These are phyloP conservation scores for Saccharomyces hybrid DNA, from an alignment of 1,139 yeast species.

Conservation along the genomic window DNA sequence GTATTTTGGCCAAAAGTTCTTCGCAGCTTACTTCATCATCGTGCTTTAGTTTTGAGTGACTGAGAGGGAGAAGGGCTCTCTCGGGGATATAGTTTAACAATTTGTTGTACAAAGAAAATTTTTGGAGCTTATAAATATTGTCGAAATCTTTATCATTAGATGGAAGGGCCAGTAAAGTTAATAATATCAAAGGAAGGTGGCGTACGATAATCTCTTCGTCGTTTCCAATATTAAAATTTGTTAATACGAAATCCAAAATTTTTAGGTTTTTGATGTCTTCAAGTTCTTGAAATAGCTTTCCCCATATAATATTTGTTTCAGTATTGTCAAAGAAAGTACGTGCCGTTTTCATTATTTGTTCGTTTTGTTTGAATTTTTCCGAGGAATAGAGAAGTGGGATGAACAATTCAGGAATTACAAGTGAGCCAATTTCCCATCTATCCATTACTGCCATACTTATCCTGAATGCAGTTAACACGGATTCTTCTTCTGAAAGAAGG, in stretches of 20 bases:
- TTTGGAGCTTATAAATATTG: constrained; percentile 1
- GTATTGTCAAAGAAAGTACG: constrained; percentile 74
- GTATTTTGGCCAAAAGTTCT: constrained; percentile 29
- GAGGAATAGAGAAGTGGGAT: constrained; percentile 50
- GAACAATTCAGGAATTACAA: constrained; percentile 62
- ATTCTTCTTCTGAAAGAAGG: constrained; percentile 36
- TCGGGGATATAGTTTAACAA: constrained; percentile 49
- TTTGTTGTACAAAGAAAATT: constrained; percentile 28
- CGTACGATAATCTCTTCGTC: constrained; percentile 80
- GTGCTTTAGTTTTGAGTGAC: constrained; percentile 32
- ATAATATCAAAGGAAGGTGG: constrained; percentile 65
- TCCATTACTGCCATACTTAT: constrained; percentile 73
- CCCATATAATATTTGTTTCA: constrained; percentile 75
- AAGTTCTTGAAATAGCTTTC: constrained; percentile 44
- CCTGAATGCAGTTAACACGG: constrained; percentile 40
- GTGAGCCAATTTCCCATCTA: constrained; percentile 85
- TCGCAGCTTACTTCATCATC: constrained; percentile 12
- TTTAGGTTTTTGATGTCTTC: constrained; percentile 31
- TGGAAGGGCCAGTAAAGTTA: constrained; percentile 37
- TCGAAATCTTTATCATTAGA: constrained; percentile 1
- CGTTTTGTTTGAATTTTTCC: constrained; percentile 24
- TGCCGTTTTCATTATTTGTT: constrained; percentile 50
- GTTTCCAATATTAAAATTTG: constrained; percentile 54
- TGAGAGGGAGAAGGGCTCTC: constrained; percentile 46
- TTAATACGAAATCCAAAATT: constrained; percentile 51